phyloP scores from a whole-genome alignment of 331 rosid genomes.

The Pyracantha coccinea region DNA sequence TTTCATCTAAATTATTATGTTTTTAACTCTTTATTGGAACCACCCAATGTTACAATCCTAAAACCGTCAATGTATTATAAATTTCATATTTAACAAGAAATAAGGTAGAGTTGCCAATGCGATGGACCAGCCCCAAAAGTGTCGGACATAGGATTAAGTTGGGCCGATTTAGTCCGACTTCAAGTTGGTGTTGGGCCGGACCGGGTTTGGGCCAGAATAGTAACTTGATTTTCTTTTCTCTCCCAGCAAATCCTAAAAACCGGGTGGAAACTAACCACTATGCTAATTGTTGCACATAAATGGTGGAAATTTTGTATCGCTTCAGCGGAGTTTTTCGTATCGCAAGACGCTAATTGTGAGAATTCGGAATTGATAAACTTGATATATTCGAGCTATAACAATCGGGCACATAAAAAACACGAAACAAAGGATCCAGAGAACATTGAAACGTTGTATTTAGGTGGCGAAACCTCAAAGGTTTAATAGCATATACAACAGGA shows the following conservation, averaged over 20 bases:
- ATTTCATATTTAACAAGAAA: neutral
- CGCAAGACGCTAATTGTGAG: too few relatives aligned
- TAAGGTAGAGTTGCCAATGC: neutral
- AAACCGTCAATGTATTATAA: too few relatives aligned
- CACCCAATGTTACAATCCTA: too few relatives aligned
- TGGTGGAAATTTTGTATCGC: neutral
- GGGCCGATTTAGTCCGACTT: too few relatives aligned
- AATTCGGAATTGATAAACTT: neutral
- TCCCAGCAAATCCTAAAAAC: too few relatives aligned
- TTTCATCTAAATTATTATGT: too few relatives aligned
- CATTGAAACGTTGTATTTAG: neutral
- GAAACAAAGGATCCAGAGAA: neutral
- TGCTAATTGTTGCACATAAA: neutral
- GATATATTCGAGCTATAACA: neutral
- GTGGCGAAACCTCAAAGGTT: neutral
- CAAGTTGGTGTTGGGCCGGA: neutral
- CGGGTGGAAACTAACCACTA: too few relatives aligned
- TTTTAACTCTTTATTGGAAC: too few relatives aligned
- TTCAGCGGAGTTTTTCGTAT: neutral
- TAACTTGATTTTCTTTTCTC: too few relatives aligned
- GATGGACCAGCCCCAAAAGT: neutral
- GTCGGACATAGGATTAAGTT: too few relatives aligned
- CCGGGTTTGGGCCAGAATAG: neutral
- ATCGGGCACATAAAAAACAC: neutral
- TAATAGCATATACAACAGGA: neutral